Percentiles rank a stretch among this genome's conserved stretches.
Conservation (phyloP, 306 rosid species). For the Alnus glutinosa region DNA sequence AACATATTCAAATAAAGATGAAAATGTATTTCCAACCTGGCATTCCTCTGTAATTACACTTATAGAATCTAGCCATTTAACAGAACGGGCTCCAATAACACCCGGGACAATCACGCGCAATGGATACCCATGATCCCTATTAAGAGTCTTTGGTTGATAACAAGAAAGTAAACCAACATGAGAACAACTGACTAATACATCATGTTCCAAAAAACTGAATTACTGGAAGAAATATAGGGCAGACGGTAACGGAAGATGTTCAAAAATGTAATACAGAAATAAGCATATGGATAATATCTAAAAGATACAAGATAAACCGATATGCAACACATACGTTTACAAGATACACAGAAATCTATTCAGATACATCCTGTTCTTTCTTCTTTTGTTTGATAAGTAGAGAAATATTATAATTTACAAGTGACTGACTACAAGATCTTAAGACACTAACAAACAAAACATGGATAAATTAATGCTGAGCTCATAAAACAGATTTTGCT, state of each 20-base stretch:
- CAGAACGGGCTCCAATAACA: slow-evolving; percentile 97
- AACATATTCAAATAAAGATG: neutral
- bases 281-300: neutral
- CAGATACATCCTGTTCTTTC: neutral
- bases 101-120: slow-evolving; percentile 90
- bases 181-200: slow-evolving; percentile 13
- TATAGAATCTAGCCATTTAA: slow-evolving; percentile 89
- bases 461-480: neutral
- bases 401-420: neutral
- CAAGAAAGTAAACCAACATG: slow-evolving; percentile 21
- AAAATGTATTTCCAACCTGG: slow-evolving; percentile 60
- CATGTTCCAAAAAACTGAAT: neutral
- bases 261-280: neutral
- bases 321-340: neutral
- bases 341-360: neutral
- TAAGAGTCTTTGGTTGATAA: slow-evolving; percentile 55
- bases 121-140: slow-evolving; percentile 97
- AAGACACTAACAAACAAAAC: neutral
- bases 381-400: neutral
- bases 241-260: neutral
- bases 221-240: neutral
- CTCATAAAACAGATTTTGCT: neutral
- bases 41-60: slow-evolving; percentile 69
- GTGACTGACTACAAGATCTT: neutral
- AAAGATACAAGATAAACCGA: neutral